phyloP scores from a whole-genome alignment of 768 basidiomycete species.

The Peribolospora kevripleyi region DNA sequence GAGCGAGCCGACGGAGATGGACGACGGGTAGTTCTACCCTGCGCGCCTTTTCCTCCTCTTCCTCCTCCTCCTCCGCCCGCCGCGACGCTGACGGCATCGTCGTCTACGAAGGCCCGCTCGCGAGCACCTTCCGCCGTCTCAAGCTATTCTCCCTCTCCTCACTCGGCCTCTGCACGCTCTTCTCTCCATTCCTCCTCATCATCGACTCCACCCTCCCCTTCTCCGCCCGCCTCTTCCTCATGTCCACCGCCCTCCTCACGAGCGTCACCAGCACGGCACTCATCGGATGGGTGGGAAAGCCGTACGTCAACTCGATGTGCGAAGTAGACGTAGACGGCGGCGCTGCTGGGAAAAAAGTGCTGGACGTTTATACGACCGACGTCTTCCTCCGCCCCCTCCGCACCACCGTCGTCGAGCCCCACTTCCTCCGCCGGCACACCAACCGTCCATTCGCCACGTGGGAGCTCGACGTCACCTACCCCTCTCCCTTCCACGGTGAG shows the following conservation, averaged over 20 bases:
- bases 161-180: constrained; percentile 37
- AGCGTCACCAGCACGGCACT: constrained; percentile 50
- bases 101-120: constrained; percentile 31
- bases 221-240: constrained; percentile 41
- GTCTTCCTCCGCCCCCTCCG: constrained; percentile 34
- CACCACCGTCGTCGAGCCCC: constrained; percentile 51
- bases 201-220: constrained; percentile 52
- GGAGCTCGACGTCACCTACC: constrained; percentile 34
- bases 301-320: constrained; percentile 45
- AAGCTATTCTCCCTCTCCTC: constrained; percentile 67
- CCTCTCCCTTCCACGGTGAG: constrained; percentile 1
- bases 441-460: constrained; percentile 51
- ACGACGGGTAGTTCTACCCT: no score
- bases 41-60: no score
- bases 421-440: constrained; percentile 37
- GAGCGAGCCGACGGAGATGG: no score
- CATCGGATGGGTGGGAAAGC: constrained; percentile 42
- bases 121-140: constrained; percentile 45
- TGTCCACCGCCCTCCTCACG: constrained; percentile 43
- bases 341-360: constrained; percentile 20
- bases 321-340: constrained; percentile 27
- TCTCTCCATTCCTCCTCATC: constrained; percentile 59
- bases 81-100: no score
- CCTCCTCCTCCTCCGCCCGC: no score
- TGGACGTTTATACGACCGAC: constrained; percentile 48